phyloP scores from a whole-genome alignment of 2,329 filamentous ascomycete species.

The Talaromyces islandicus region DNA sequence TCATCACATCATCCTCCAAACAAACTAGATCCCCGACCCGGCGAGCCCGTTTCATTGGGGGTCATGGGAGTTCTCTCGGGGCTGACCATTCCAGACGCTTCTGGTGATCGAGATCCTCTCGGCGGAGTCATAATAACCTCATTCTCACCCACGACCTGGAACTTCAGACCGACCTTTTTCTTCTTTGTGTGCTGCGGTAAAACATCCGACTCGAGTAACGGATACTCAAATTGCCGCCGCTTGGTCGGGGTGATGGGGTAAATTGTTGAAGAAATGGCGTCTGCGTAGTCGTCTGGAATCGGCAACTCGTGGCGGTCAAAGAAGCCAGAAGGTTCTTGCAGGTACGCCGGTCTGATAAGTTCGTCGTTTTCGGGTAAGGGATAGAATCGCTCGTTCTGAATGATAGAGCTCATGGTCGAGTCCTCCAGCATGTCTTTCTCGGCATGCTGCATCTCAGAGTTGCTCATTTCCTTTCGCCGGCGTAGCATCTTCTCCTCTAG shows the following conservation, averaged over 20 bases:
- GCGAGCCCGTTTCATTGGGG: not conserved
- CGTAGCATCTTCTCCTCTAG: slow-evolving; percentile 80
- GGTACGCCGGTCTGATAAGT: slow-evolving; percentile 19
- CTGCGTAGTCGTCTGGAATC: slow-evolving; percentile 24
- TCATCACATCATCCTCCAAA: not conserved
- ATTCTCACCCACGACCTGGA: slow-evolving; percentile 13
- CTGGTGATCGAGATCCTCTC: not conserved
- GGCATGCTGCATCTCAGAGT: slow-evolving; percentile 48
- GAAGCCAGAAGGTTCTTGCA: slow-evolving; percentile 26
- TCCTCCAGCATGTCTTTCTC: slow-evolving; percentile 56
- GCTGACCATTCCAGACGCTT: not conserved
- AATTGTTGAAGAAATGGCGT: not conserved
- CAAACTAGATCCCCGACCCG: not conserved
- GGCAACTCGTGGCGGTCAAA: slow-evolving; percentile 34
- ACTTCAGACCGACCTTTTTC: slow-evolving; percentile 8
- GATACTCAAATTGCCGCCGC: not conserved
- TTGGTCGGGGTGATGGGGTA: slow-evolving; percentile 6
- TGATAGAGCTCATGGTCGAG: slow-evolving; percentile 52
- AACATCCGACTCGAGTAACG: slow-evolving; percentile 10
- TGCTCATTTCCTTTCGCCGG: slow-evolving; percentile 68
- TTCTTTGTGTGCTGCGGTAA: slow-evolving; percentile 11
- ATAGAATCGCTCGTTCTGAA: slow-evolving; percentile 50
- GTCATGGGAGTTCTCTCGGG: not conserved
- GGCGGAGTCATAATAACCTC: slow-evolving; percentile 13
- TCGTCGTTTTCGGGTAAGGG: slow-evolving; percentile 29